Percentiles rank a stretch among this genome's conserved stretches.
Evolutionary conservation across 257 asterid species (phyloP).

Genomic region (Plectranthus barbatus): DNA sequence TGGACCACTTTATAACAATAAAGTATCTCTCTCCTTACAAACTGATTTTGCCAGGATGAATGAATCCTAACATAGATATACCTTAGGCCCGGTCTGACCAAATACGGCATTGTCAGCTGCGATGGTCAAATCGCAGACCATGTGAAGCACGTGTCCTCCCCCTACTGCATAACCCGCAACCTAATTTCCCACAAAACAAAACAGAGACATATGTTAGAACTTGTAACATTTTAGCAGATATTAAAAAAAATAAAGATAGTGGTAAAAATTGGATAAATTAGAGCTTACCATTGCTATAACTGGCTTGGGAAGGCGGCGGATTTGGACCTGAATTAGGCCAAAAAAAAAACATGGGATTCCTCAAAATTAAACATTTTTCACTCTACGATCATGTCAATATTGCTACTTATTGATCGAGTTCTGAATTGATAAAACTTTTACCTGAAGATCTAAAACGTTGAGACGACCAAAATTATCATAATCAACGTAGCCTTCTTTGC

Average conservation of each 20-base stretch:
- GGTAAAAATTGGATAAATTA: neutral
- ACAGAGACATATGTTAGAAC: neutral
- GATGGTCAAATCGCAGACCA: conserved; percentile 90
- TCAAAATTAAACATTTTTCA: neutral
- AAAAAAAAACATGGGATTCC: neutral
- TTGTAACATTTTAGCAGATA: neutral
- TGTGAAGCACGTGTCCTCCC: conserved; percentile 90
- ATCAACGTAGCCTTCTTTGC: conserved; percentile 78
- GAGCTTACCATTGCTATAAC: conserved; percentile 82
- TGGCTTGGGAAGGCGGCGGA: conserved; percentile 93
- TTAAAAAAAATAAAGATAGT: no score
- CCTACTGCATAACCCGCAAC: conserved; percentile 99
- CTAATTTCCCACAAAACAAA: conserved; percentile 25
- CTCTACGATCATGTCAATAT: no score
- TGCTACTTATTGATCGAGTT: neutral
- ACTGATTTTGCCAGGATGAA: no score
- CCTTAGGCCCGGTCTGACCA: conserved; percentile 99
- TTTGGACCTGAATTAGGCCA: conserved; percentile 56
- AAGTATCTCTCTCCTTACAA: no score
- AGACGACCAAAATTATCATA: conserved; percentile 80
- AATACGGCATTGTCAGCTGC: conserved; percentile 93
- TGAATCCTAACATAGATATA: no score
- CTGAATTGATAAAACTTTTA: neutral
- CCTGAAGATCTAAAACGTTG: conserved; percentile 90
- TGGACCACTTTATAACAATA: no score